Evolutionary conservation across 1,284 basidiomycete species (phyloP).

Genomic region (Mycena sp.): DNA sequence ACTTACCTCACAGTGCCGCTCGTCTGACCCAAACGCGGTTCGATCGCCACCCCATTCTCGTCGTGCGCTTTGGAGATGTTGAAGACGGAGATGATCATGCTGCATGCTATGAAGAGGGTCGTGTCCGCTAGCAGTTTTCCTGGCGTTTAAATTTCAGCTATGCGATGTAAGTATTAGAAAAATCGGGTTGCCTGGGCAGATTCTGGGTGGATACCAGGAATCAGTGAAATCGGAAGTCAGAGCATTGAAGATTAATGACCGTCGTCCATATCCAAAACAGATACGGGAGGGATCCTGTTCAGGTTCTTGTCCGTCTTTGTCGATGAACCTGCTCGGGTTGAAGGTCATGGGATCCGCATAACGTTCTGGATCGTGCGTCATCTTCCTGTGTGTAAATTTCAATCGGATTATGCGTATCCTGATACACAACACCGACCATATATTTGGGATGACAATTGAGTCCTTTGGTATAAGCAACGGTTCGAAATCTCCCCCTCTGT

Average conservation of each 20-base stretch:
- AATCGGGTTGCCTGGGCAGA: not conserved
- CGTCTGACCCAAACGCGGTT: constrained; percentile 18
- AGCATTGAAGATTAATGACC: constrained; percentile 10
- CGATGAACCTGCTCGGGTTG: constrained; percentile 34
- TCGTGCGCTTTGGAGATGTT: constrained; percentile 27
- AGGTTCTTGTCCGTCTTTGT: constrained; percentile 15
- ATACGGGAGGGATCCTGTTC: constrained; percentile 34
- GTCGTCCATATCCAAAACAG: constrained; percentile 37
- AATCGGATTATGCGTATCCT: not conserved
- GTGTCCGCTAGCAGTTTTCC: constrained; percentile 34
- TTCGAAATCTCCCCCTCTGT: constrained; percentile 12
- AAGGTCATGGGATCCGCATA: constrained; percentile 36
- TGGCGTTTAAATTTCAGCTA: not conserved
- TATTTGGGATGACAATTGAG: constrained; percentile 32
- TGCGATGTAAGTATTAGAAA: too few relatives aligned
- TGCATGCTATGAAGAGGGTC: constrained; percentile 33
- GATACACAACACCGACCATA: constrained; percentile 35
- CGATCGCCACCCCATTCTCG: constrained; percentile 27
- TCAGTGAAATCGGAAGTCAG: not conserved
- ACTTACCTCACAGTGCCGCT: constrained; percentile 31
- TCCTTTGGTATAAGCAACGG: constrained; percentile 33
- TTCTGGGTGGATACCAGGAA: not conserved
- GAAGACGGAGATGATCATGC: constrained; percentile 33
- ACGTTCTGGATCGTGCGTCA: constrained; percentile 33
- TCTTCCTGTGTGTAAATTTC: constrained; percentile 26